Conservation (phyloP, 1,139 yeast species). For the Diutina sp. region DNA sequence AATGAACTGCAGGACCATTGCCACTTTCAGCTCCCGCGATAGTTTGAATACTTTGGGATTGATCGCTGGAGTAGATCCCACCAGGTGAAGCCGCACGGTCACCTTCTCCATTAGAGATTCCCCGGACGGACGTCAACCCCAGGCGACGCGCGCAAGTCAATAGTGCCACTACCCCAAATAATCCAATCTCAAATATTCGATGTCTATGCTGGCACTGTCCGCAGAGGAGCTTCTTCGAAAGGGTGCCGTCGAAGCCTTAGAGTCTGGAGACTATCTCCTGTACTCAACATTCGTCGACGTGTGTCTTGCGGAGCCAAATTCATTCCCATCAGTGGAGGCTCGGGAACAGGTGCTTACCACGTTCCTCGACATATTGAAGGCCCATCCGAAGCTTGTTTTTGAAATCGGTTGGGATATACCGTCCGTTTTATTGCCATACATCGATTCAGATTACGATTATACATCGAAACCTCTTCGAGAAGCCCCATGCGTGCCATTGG, state of each 20-base stretch:
- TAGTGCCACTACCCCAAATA: background rate
- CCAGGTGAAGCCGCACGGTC: slow-evolving; percentile 40
- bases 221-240: background rate
- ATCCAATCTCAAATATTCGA: background rate
- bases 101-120: slow-evolving; percentile 13
- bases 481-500: slow-evolving; percentile 21
- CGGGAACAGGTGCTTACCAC: slow-evolving; percentile 28
- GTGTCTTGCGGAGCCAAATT: slow-evolving; percentile 34
- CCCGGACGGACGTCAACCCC: background rate
- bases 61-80: slow-evolving; percentile 42
- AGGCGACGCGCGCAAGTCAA: background rate
- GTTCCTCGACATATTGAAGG: slow-evolving; percentile 17
- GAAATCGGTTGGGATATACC: slow-evolving; percentile 91
- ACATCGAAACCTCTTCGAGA: slow-evolving; percentile 11
- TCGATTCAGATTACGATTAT: slow-evolving; percentile 16
- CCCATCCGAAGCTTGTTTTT: slow-evolving; percentile 35
- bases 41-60: slow-evolving; percentile 38
- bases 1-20: slow-evolving; percentile 32
- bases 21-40: slow-evolving; percentile 30
- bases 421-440: slow-evolving; percentile 35
- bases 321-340: slow-evolving; percentile 34
- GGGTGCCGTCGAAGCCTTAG: slow-evolving; percentile 21
- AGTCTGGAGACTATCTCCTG: slow-evolving; percentile 49
- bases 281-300: slow-evolving; percentile 62
- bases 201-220: background rate